Evolutionary conservation across 192 early-diverging fungal species (phyloP), one percentile per base, ranked within the genome.

Genomic region (Anaeromyces robustus): DNA sequence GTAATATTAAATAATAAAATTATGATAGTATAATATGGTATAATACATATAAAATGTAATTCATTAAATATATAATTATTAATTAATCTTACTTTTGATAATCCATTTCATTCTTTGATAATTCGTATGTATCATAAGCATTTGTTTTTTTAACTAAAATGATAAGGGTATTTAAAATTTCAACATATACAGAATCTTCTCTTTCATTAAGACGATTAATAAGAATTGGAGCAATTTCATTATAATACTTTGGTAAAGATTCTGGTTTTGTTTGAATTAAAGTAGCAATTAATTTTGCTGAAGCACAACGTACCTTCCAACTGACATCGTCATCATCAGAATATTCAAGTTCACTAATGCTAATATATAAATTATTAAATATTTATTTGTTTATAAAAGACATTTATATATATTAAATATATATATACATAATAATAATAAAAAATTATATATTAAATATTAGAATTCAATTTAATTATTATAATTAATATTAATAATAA

Each of bases 261-360:
- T 94, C 92, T 29, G 92, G 87, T 12, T 92, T 91, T 2, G 94
- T 94, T 59, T 85, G 89, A 77, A 96, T 93, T 43, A 90, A 80
- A 41, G 89, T 83, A 2, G 88, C 81, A 30, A 91, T 85, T 11
- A 95, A 81, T 81, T 94, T 94, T 13, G 92, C 88, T n/a, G 93
- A 87, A 4, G 94, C 90, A 18, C 92, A 87, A 77, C 95, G 92
- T 12, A 96, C 95, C 83, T 96, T 96, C 95, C 94, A 96, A 2
- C 94, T 94, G 81, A 96, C 88, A 81, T 96, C 95, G 78, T 96
- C 95, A 68, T 96, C 94, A 79, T 96, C 95, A 12, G 93, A 94
- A 85, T 93, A 95, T 79, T 93, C 93, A 28, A 89, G 91, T 30
- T 86, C 88, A 80, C 84, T 78, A 0, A 80, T 81, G 17, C 59